Conservation (phyloP, 805 yeast genomes). For the Spathaspora gorwiae region DNA sequence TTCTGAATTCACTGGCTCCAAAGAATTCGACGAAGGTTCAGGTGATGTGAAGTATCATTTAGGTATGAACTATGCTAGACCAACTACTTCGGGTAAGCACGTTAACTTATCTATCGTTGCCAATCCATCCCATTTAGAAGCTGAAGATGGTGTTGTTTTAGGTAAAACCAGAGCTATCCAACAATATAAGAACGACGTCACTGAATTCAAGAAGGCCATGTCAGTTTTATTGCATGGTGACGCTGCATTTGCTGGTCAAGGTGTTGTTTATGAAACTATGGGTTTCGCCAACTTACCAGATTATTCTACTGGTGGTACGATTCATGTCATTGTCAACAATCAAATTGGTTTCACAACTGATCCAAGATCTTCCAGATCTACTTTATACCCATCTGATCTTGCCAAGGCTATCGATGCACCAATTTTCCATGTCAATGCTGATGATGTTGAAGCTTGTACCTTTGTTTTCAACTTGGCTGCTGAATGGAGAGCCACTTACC, state of each 20-base stretch:
- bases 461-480: constrained; percentile 95
- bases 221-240: constrained; percentile 96
- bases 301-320: constrained; percentile 96
- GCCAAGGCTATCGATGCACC: constrained; percentile 97
- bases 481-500: constrained; percentile 96
- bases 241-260: constrained; percentile 98
- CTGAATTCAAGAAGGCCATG: constrained; percentile 79
- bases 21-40: constrained; percentile 89
- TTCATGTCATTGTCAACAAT: constrained; percentile 93
- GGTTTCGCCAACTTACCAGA: constrained; percentile 91
- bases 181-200: constrained; percentile 84
- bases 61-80: constrained; percentile 99
- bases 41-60: constrained; percentile 99
- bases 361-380: constrained; percentile 95
- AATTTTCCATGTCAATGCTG: constrained; percentile 98
- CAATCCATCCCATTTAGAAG: constrained; percentile 98
- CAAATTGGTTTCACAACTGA: constrained; percentile 99
- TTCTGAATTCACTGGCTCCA: constrained; percentile 90
- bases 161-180: constrained; percentile 97
- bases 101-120: constrained; percentile 96
- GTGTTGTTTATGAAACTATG: constrained; percentile 98
- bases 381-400: constrained; percentile 96
- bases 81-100: constrained; percentile 96
- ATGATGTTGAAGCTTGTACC: constrained; percentile 90
- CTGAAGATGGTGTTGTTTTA: constrained; percentile 97